Percentiles rank a stretch among this genome's conserved stretches.
phyloP scores from a whole-genome alignment of 352 stramenopile genomes.

The Achlya hypogyna region DNA sequence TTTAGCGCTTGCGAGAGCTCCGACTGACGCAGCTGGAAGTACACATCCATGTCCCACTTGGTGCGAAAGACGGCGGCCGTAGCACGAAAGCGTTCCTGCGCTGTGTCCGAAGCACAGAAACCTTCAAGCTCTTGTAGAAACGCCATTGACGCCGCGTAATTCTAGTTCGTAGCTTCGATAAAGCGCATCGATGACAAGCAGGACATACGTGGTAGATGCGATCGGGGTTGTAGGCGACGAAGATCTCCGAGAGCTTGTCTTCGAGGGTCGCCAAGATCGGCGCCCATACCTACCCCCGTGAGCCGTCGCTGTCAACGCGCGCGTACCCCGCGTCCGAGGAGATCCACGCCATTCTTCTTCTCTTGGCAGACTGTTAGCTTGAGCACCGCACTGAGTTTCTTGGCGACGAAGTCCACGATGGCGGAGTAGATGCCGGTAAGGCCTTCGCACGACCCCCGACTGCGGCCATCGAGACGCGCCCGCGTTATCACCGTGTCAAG shows the following conservation, averaged over 20 bases:
- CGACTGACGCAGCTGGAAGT: conserved; percentile 66
- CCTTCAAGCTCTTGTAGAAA: conserved; percentile 53
- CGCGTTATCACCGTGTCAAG: conserved; percentile 68
- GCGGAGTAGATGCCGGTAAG: conserved; percentile 60
- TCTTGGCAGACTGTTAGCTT: conserved; percentile 55
- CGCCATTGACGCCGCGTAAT: conserved; percentile 64
- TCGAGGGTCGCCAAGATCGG: conserved; percentile 55
- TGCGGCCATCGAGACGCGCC: conserved; percentile 57
- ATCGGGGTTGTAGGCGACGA: conserved; percentile 65
- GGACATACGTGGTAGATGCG: conserved; percentile 44
- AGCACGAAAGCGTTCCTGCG: conserved; percentile 53
- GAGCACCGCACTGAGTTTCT: conserved; percentile 57
- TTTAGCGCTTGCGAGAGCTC: conserved; percentile 45
- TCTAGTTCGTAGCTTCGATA: conserved; percentile 23
- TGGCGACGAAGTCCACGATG: conserved; percentile 61
- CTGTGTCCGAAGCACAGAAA: conserved; percentile 45
- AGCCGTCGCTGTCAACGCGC: background rate
- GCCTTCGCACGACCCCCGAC: conserved; percentile 68
- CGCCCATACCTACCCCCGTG: conserved; percentile 45
- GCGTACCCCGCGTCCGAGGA: conserved; percentile 53
- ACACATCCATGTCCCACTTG: conserved; percentile 84
- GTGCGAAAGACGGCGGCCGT: conserved; percentile 74
- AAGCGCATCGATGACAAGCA: background rate
- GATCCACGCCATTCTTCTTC: conserved; percentile 53
- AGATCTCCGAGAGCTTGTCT: conserved; percentile 62